Evolutionary conservation across 495 filamentous ascomycete species (phyloP).

Genomic region (Niebla homalea): DNA sequence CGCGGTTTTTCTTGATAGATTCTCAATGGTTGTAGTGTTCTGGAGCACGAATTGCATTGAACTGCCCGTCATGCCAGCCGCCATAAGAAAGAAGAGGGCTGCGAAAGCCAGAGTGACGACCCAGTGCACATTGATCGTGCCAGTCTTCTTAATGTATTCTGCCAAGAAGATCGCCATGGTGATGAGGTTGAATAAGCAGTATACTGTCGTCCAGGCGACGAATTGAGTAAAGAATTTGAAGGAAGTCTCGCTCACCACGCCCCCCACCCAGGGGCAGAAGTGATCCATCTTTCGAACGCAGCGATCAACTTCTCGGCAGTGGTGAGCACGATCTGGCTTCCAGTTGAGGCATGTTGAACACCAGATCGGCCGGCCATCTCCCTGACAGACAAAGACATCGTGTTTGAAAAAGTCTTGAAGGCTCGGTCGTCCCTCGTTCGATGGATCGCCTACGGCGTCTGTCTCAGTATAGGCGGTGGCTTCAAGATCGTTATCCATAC

Average conservation of each 20-base stretch:
- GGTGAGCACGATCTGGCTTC: constrained; percentile 76
- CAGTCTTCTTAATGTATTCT: constrained; percentile 23
- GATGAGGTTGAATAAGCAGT: constrained; percentile 50
- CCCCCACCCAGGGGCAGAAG: constrained; percentile 90
- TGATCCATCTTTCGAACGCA: constrained; percentile 88
- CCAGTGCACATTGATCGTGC: constrained; percentile 36
- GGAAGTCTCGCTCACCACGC: constrained; percentile 69
- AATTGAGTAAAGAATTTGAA: constrained; percentile 91
- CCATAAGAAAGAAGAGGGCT: constrained; percentile 61
- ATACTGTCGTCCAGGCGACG: constrained; percentile 53
- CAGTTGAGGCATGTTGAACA: constrained; percentile 67
- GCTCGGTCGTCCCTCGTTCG: constrained; percentile 14
- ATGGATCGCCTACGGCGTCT: constrained; percentile 7
- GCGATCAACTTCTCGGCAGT: constrained; percentile 65
- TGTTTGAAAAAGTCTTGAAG: constrained; percentile 56
- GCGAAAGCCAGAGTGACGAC: constrained; percentile 35
- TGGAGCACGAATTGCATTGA: constrained; percentile 51
- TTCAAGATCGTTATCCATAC: constrained; percentile 19
- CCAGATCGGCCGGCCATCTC: constrained; percentile 66
- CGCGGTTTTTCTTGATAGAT: constrained; percentile 43
- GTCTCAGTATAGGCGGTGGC: constrained; percentile 16
- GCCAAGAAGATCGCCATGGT: constrained; percentile 42
- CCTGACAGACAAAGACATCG: constrained; percentile 69
- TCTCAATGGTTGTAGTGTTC: constrained; percentile 77
- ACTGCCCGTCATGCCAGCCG: constrained; percentile 56